These are phyloP conservation scores for Cutaneotrichosporon cavernicola DNA, from an alignment of 1,284 basidiomycete genomes.

Conservation along the genomic window DNA sequence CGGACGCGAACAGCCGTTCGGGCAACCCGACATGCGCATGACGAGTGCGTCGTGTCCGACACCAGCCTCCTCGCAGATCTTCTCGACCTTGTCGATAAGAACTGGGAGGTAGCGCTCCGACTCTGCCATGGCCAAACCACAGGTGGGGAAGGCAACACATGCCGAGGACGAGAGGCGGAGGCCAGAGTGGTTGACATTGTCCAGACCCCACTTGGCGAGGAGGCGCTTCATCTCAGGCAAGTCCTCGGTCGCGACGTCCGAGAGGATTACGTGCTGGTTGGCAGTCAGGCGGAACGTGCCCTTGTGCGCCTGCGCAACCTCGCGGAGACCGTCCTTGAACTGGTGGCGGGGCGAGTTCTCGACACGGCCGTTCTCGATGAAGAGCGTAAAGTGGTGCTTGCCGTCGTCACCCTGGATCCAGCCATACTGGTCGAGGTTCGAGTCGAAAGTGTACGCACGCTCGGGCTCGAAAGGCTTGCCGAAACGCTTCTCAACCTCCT, in stretches of 20 bases:
- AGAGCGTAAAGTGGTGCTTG: slow-evolving; percentile 87
- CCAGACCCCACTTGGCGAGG: slow-evolving; percentile 83
- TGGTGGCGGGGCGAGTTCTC: slow-evolving; percentile 85
- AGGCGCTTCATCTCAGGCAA: slow-evolving; percentile 74
- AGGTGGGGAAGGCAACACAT: slow-evolving; percentile 98
- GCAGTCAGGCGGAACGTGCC: slow-evolving; percentile 88
- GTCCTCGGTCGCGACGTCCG: slow-evolving; percentile 74
- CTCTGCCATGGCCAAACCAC: slow-evolving; percentile 92
- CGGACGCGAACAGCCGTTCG: slow-evolving; percentile 88
- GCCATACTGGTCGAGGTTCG: slow-evolving; percentile 91
- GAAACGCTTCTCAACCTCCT: slow-evolving; percentile 84
- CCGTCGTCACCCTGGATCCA: slow-evolving; percentile 88
- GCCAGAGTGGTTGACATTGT: slow-evolving; percentile 78
- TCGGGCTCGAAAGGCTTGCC: slow-evolving; percentile 75
- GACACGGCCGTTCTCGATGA: slow-evolving; percentile 96
- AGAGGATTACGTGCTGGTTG: slow-evolving; percentile 91
- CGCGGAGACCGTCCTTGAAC: slow-evolving; percentile 89
- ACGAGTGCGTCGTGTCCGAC: slow-evolving; percentile 90
- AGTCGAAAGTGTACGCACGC: slow-evolving; percentile 76
- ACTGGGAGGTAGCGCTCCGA: slow-evolving; percentile 94
- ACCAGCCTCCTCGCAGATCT: slow-evolving; percentile 88
- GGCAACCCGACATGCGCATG: slow-evolving; percentile 97
- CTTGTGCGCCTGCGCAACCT: slow-evolving; percentile 92
- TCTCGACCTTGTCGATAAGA: slow-evolving; percentile 92
- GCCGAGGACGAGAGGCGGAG: slow-evolving; percentile 84